These are phyloP conservation scores for Oryza officinalis DNA, from an alignment of 176 grass and related monocot species.

Conservation along the genomic window DNA sequence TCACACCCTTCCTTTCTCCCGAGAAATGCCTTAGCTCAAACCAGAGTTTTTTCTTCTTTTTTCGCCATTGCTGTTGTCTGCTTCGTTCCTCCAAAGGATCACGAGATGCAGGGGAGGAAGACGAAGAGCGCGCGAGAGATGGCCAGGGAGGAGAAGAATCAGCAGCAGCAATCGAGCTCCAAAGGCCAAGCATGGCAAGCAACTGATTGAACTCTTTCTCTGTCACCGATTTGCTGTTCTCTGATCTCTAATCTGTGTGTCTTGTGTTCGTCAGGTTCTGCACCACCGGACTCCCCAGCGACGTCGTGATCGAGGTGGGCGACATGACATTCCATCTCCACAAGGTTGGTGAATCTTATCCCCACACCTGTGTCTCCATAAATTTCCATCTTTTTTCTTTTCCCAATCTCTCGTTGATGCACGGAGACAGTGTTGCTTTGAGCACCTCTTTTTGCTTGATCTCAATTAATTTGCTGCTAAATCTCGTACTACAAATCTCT, in stretches of 20 bases:
- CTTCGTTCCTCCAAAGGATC: background rate
- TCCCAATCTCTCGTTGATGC: background rate
- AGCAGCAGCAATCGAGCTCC: constrained; percentile 40
- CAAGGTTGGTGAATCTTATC: constrained; percentile 57
- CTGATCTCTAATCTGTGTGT: constrained; percentile 28
- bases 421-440: background rate
- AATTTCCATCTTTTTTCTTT: background rate
- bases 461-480: background rate
- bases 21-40: constrained; percentile 42
- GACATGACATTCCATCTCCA: constrained; percentile 99
- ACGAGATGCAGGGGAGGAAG: constrained; percentile 47
- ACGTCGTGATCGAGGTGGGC: constrained; percentile 90
- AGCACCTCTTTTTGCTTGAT: background rate
- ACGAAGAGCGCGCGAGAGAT: constrained; percentile 37
- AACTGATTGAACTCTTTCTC: background rate
- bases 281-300: constrained; percentile 94
- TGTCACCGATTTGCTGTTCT: background rate
- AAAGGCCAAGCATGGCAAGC: constrained; percentile 90
- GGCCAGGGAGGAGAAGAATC: constrained; percentile 5
- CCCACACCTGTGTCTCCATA: background rate
- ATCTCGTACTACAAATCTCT: constrained; percentile 3
- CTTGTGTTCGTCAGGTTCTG: constrained; percentile 70
- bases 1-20: constrained; percentile 11
- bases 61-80: background rate
- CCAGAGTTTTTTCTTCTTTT: background rate